Evolutionary conservation across 225 moss, liverwort and hornwort species (phyloP).

Genomic region (Antitrichia curtipendula): DNA sequence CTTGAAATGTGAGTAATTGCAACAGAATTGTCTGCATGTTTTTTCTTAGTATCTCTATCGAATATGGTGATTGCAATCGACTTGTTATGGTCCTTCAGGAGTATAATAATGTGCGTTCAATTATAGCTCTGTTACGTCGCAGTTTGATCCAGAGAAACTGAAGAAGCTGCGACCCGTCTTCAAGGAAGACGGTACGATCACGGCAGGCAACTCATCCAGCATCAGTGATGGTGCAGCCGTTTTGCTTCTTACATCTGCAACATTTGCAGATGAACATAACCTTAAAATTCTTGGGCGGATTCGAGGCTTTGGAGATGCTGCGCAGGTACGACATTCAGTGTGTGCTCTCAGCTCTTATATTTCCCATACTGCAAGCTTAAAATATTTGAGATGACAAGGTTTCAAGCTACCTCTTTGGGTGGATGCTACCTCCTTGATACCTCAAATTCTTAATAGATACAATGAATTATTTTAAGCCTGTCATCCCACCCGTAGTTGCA

Average conservation of each 20-base stretch:
- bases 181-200: conserved; percentile 69
- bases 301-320: conserved; percentile 83
- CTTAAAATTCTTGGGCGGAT: conserved; percentile 64
- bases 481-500: background rate
- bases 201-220: conserved; percentile 84
- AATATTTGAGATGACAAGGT: background rate
- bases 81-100: background rate
- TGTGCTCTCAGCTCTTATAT: background rate
- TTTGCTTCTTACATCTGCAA: conserved; percentile 57
- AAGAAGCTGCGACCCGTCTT: conserved; percentile 56
- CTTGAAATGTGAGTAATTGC: background rate
- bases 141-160: conserved; percentile 87
- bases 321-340: conserved; percentile 40
- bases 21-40: background rate
- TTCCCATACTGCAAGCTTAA: background rate
- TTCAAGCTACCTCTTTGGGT: background rate
- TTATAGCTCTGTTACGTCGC: background rate
- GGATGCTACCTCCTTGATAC: background rate
- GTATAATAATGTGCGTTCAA: background rate
- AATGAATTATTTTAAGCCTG: background rate
- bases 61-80: background rate
- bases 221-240: conserved; percentile 90
- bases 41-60: background rate
- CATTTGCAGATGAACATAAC: conserved; percentile 54
- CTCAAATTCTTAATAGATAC: background rate